A percentile compares a stretch with the other conserved stretches of the same genome.
Evolutionary conservation across 2,329 filamentous ascomycete species (phyloP).

Genomic region (Neurospora sp.): DNA sequence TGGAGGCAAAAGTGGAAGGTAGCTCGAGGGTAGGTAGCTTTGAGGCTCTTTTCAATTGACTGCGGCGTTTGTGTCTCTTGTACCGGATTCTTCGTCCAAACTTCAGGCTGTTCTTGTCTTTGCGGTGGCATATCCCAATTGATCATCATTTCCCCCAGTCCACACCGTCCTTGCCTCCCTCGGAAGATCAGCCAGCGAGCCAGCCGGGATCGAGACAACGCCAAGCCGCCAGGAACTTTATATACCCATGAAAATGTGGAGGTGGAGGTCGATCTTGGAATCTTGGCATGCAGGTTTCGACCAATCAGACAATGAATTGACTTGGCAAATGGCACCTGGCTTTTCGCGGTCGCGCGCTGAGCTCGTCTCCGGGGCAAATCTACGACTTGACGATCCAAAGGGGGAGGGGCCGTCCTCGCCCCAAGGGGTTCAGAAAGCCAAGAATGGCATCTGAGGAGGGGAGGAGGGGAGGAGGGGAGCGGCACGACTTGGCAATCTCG

Average conservation of each 20-base stretch:
- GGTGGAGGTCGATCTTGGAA: not conserved
- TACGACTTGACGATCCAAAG: not conserved
- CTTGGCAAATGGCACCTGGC: not conserved
- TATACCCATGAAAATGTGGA: not conserved
- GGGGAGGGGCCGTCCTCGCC: not conserved
- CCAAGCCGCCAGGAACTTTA: not conserved
- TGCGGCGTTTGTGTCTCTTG: too few relatives aligned
- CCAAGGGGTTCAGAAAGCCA: not conserved
- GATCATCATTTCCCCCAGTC: too few relatives aligned
- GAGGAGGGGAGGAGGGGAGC: not conserved
- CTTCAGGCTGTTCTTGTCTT: too few relatives aligned
- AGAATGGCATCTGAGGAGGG: not conserved
- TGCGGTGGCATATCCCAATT: too few relatives aligned
- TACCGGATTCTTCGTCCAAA: too few relatives aligned
- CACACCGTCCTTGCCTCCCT: not conserved
- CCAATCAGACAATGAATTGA: fast-evolving
- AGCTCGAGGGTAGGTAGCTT: too few relatives aligned
- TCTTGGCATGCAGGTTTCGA: not conserved
- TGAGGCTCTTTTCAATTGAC: too few relatives aligned
- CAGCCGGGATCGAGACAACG: not conserved
- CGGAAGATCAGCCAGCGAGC: not conserved
- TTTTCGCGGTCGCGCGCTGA: not conserved
- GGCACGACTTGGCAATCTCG: not conserved
- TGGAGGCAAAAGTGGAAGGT: too few relatives aligned
- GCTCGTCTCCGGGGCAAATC: not conserved